Evolutionary conservation across 345 rosid genomes (phyloP).

Genomic region (Mallotus nudiflorus): DNA sequence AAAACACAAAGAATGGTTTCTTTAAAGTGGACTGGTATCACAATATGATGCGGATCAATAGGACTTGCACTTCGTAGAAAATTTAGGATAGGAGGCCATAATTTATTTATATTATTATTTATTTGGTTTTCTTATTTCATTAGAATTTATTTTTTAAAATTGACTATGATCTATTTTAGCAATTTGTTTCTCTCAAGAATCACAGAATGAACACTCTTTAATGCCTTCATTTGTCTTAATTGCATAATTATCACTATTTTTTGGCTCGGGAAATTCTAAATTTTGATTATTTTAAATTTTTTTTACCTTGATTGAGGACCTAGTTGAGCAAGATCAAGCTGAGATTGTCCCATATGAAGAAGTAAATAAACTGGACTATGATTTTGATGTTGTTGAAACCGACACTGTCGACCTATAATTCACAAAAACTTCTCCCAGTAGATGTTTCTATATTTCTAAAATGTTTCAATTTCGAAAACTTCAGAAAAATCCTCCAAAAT

Average conservation of each 20-base stretch:
- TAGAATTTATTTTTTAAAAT: too few relatives aligned
- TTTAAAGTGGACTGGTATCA: too few relatives aligned
- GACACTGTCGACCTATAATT: slow-evolving; percentile 34
- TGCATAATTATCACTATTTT: not conserved
- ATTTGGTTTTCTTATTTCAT: too few relatives aligned
- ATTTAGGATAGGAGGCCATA: too few relatives aligned
- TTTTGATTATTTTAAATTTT: not conserved
- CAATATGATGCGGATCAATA: too few relatives aligned
- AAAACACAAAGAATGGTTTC: too few relatives aligned
- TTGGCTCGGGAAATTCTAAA: slow-evolving; percentile 3
- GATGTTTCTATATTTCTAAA: too few relatives aligned
- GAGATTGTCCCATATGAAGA: slow-evolving; percentile 40
- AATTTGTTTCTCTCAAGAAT: not conserved
- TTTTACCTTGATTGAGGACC: slow-evolving; percentile 52
- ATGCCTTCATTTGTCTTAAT: not conserved
- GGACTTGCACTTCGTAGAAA: too few relatives aligned
- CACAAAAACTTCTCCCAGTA: too few relatives aligned
- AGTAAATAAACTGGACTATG: slow-evolving; percentile 39
- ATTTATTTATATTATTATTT: too few relatives aligned
- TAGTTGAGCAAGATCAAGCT: slow-evolving; percentile 36
- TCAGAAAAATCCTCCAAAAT: too few relatives aligned
- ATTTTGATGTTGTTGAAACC: slow-evolving; percentile 54
- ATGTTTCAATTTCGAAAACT: too few relatives aligned
- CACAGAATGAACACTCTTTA: not conserved
- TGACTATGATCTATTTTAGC: slow-evolving; percentile 55